These are phyloP conservation scores for Gynochthodes officinalis DNA, from an alignment of 257 asterid genomes.

Conservation along the genomic window DNA sequence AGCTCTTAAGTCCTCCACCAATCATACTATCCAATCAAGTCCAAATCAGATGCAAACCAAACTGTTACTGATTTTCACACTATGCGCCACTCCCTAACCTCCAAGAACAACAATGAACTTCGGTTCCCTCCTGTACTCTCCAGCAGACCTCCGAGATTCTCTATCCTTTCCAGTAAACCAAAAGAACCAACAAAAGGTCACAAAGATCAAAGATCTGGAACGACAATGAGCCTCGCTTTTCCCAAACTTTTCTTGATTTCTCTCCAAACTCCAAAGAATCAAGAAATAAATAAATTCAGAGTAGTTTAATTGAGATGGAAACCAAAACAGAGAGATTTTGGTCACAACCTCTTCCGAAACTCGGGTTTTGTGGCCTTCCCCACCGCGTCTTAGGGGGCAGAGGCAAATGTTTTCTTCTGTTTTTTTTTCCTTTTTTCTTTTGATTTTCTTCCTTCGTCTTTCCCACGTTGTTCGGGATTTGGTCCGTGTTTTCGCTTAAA, in stretches of 20 bases:
- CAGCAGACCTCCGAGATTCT: not conserved
- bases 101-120: conserved; percentile 14
- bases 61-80: not conserved
- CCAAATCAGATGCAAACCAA: not conserved
- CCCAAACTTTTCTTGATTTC: conserved; percentile 3
- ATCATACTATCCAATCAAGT: conserved; percentile 3
- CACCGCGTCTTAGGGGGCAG: conserved; percentile 15
- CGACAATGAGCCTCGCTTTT: conserved; percentile 29
- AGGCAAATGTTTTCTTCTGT: conserved; percentile 3
- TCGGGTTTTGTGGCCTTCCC: not conserved
- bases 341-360: conserved; percentile 13
- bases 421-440: conserved; percentile 10
- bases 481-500: conserved; percentile 38
- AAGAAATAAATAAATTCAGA: too few species aligned
- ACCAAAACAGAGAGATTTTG: conserved; percentile 22
- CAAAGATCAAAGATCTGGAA: conserved; percentile 44
- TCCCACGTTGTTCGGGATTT: conserved; percentile 68
- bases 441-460: conserved; percentile 20
- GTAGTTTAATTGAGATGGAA: conserved; percentile 11
- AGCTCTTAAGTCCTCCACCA: conserved; percentile 24
- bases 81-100: conserved; percentile 13
- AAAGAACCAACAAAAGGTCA: conserved; percentile 5
- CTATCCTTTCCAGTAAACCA: conserved; percentile 3
- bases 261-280: too few species aligned
- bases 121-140: conserved; percentile 18